These are phyloP conservation scores for Anthoceros angustus DNA, from an alignment of 225 moss, liverwort and hornwort genomes.

Conservation along the genomic window DNA sequence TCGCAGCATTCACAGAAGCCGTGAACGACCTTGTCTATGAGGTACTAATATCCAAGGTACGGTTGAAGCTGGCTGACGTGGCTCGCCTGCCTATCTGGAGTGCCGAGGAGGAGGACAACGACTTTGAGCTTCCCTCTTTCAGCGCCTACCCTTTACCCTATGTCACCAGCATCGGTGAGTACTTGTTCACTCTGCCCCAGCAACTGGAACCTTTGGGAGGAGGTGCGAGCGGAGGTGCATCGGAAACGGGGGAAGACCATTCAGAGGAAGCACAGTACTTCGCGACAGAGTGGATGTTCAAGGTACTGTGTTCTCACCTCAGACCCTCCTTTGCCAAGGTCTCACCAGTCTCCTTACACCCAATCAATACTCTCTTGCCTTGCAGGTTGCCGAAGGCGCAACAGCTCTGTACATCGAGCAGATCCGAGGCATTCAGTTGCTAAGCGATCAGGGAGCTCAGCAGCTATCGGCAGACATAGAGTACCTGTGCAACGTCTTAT, in stretches of 20 bases:
- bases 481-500: constrained; percentile 88
- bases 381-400: constrained; percentile 90
- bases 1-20: constrained; percentile 71
- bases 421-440: constrained; percentile 74
- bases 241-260: constrained; percentile 40
- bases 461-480: constrained; percentile 95
- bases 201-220: constrained; percentile 68
- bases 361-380: background rate
- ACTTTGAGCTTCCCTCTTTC: constrained; percentile 71
- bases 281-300: constrained; percentile 99
- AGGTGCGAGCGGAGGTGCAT: constrained; percentile 27
- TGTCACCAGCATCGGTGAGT: constrained; percentile 91
- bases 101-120: constrained; percentile 73
- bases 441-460: constrained; percentile 72
- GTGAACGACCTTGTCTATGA: constrained; percentile 97
- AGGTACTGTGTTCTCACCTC: constrained; percentile 29
- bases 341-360: background rate
- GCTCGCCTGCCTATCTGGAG: constrained; percentile 69
- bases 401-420: constrained; percentile 81
- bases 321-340: background rate
- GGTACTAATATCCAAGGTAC: constrained; percentile 95
- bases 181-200: constrained; percentile 88
- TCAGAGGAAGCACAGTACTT: constrained; percentile 84
- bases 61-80: constrained; percentile 75
- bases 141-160: constrained; percentile 91